Evolutionary conservation across 768 basidiomycete genomes (phyloP), one percentile per base, ranked within the genome.

Genomic region (Termitomyces heimii): DNA sequence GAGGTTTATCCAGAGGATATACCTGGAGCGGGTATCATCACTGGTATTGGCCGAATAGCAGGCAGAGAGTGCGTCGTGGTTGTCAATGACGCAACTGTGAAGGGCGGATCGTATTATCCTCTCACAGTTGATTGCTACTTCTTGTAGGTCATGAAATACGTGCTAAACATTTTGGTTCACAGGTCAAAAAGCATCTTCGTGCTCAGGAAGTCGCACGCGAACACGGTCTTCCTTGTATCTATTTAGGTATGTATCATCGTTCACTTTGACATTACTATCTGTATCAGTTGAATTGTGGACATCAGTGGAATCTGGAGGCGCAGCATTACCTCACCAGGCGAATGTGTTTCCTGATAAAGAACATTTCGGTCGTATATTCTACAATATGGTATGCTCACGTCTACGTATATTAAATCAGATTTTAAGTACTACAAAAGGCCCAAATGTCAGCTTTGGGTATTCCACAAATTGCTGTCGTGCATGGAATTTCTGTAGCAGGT

Each of bases 361-460:
- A 61, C 93, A 98, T 68, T 98, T 98, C 64, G 94, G 94, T 4
- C 82, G 94, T 5, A 96, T 97, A 66, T 98, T 98, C 73, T 97
- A 94, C 70, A 97, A 98, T 65, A 96, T 96, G 93, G 94, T 88
- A 56, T 47, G 76, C 42, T 13, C 12, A 20, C 26, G 2, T 45
- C 14, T 9, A 6, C 9, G 9, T 7, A 40, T n/a, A 48, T 40
- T 45, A 24, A 16, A 52, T 28, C n/a, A 51, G 18, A 32, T 43
- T 7, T 16, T 7, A 32, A 10, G 37, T 53, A 32, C n/a, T 12
- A 40, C 64, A 35, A 48, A 37, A 92, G 89, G 90, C 91, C 5
- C 92, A 93, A 77, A 89, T 96, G 90, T 95, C 93, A 48, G 92
- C 92, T 1, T 75, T 93, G 0, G 86, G 89, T 0, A 92, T 95